These are phyloP conservation scores for Trametes versicolor DNA, from an alignment of 1,284 basidiomycete species.

Conservation along the genomic window DNA sequence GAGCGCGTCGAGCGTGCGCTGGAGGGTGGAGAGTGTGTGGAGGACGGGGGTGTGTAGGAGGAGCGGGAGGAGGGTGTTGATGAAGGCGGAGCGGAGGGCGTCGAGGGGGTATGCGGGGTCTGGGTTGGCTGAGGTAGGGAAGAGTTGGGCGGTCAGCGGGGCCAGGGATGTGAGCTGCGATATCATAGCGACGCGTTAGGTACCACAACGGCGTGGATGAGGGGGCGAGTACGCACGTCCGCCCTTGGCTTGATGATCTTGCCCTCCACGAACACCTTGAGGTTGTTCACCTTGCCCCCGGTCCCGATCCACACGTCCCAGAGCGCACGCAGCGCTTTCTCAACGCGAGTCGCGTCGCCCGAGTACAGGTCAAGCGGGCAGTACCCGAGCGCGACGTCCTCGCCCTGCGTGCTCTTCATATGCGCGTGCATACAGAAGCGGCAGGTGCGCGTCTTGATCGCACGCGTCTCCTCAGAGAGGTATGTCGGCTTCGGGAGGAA, in stretches of 20 bases:
- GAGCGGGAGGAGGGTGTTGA: slow-evolving; percentile 57
- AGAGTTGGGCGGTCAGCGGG: slow-evolving; percentile 30
- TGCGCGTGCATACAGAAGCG: slow-evolving; percentile 91
- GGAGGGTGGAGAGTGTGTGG: slow-evolving; percentile 66
- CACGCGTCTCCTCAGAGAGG: slow-evolving; percentile 64
- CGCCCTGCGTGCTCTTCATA: slow-evolving; percentile 54
- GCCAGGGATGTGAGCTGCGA: slow-evolving; percentile 20
- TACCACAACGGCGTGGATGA: not conserved
- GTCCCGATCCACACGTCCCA: slow-evolving; percentile 77
- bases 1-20: slow-evolving; percentile 81
- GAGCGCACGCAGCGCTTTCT: slow-evolving; percentile 73
- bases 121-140: slow-evolving; percentile 7
- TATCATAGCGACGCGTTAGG: slow-evolving; percentile 7
- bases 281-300: slow-evolving; percentile 77
- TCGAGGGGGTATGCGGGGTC: not conserved
- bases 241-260: slow-evolving; percentile 61
- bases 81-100: slow-evolving; percentile 48
- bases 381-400: slow-evolving; percentile 62
- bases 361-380: slow-evolving; percentile 93
- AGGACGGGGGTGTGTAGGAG: slow-evolving; percentile 68
- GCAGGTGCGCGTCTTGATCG: slow-evolving; percentile 77
- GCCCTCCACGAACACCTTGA: slow-evolving; percentile 81
- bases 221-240: slow-evolving; percentile 71
- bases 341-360: slow-evolving; percentile 62
- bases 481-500: slow-evolving; percentile 77